Evolutionary conservation across 768 basidiomycete species (phyloP).

Genomic region (Trametopsis cervina): DNA sequence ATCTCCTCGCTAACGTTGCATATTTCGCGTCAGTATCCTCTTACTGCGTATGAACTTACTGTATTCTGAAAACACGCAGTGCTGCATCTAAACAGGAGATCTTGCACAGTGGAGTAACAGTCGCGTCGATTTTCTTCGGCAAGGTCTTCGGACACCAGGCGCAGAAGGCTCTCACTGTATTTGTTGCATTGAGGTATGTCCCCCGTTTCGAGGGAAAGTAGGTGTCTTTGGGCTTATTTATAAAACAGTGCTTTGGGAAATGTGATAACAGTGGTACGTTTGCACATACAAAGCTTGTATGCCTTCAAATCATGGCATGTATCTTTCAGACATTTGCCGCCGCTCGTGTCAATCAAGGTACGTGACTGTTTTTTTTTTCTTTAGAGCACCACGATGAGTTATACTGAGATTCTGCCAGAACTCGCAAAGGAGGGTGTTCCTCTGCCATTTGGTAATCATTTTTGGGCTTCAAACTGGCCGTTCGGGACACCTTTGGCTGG

Average conservation of each 20-base stretch:
- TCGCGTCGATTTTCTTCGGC: constrained; percentile 53
- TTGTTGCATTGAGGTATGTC: constrained; percentile 47
- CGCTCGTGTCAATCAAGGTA: constrained; percentile 46
- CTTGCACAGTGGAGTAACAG: constrained; percentile 40
- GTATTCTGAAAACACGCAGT: too few relatives aligned
- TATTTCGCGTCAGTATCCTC: constrained; percentile 38
- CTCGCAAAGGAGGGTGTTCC: constrained; percentile 60
- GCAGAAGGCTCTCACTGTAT: constrained; percentile 47
- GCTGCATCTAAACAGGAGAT: constrained; percentile 46
- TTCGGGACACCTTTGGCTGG: constrained; percentile 51
- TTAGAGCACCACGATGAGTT: neutral
- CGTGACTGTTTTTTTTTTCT: neutral
- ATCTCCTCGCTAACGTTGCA: constrained; percentile 50
- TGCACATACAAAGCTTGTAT: neutral
- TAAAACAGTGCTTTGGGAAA: constrained; percentile 27
- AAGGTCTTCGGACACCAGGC: constrained; percentile 51
- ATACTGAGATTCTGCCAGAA: constrained; percentile 17
- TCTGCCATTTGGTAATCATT: constrained; percentile 48
- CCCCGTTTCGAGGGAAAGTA: neutral
- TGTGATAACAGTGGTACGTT: constrained; percentile 20
- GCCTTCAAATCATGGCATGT: neutral
- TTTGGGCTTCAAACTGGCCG: constrained; percentile 61
- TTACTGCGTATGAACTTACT: too few relatives aligned
- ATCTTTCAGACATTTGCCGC: constrained; percentile 39
- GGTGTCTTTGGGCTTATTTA: too few relatives aligned